Base-by-base conservation (phyloP, 352 stramenopile genomes). In the Discostella stelligera region DNA sequence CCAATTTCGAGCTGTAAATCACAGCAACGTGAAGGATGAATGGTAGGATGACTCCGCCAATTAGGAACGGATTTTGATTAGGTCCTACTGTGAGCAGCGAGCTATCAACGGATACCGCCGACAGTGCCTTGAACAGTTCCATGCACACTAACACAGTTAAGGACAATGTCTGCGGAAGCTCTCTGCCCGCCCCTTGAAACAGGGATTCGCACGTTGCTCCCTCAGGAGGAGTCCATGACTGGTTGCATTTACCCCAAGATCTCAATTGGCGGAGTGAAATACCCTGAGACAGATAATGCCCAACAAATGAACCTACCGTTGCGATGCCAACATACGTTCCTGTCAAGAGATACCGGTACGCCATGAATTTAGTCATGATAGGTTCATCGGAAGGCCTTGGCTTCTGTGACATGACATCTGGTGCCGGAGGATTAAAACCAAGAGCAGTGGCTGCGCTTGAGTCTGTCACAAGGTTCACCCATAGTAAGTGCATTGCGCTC, bases 401-500 rank as follows among this genome's bases (percentile, higher is more conserved):
- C 21, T 95, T 94, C 75, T 96, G 94, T 69, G 90, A 94, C 97
- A 99, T 99, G 61, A 99, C 96, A 89, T 98, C 96, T 30, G 94
- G 95, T 77, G 98, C 95, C 30, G 97, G 95, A 46, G 97, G 96
- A 89, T 99, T 99, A 86, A 99, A 99, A 25, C 97, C 97, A 4
- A 99, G 92, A 14, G 97, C 96, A 16, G 96, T 99, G 97, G 97
- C 27, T 96, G 96, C 27, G 97, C 97, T n/a, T n/a, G n/a, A n/a
- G 84, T 99, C 98, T 10, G 97, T 99, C 39, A 99, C 97, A 16
- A 99, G 89, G 88, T 99, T 99, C n/a, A 99, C 96, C 97, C 97
- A 99, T 11, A 99, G 86, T 11, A 99, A 89, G 84, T 99, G 97
- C 71, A 99, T 97, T 0, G 98, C 96, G 62, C 97, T 99, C 20